phyloP scores from a whole-genome alignment of 179 eudicot genomes.

The Patellifolia procumbens region DNA sequence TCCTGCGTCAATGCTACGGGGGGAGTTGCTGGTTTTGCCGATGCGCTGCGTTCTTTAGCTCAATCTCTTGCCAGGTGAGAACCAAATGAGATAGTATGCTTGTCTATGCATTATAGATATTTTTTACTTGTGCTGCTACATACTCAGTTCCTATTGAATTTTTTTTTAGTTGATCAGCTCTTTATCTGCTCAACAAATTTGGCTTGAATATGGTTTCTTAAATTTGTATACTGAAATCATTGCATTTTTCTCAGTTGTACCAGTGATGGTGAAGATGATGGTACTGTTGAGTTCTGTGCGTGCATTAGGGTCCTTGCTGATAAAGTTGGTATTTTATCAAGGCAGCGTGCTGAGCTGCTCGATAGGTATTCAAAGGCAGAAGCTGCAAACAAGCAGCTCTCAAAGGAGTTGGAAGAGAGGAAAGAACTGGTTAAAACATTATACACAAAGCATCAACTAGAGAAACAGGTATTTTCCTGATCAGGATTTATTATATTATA shows the following conservation, averaged over 20 bases:
- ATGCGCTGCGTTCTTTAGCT: conserved; percentile 73
- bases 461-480: conserved; percentile 69
- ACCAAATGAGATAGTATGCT: neutral
- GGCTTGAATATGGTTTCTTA: neutral
- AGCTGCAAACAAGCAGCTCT: conserved; percentile 60
- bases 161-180: neutral
- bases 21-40: conserved; percentile 72
- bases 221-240: conserved; percentile 4
- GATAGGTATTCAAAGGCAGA: conserved; percentile 74
- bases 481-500: neutral
- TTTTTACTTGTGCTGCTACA: neutral
- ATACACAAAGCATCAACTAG: conserved; percentile 79
- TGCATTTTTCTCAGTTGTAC: conserved; percentile 48
- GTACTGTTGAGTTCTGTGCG: conserved; percentile 68
- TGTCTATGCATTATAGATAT: neutral
- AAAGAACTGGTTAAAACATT: conserved; percentile 79
- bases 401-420: conserved; percentile 81
- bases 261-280: conserved; percentile 70
- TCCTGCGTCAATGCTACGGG: conserved; percentile 65
- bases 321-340: conserved; percentile 71
- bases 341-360: conserved; percentile 78
- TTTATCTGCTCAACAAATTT: neutral
- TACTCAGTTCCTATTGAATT: neutral
- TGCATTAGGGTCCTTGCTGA: conserved; percentile 84
- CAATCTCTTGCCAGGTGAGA: conserved; percentile 80